Percentiles rank a stretch among this genome's conserved stretches.
Conservation (phyloP, 2,329 filamentous ascomycete species). For the Drechslera avenae region DNA sequence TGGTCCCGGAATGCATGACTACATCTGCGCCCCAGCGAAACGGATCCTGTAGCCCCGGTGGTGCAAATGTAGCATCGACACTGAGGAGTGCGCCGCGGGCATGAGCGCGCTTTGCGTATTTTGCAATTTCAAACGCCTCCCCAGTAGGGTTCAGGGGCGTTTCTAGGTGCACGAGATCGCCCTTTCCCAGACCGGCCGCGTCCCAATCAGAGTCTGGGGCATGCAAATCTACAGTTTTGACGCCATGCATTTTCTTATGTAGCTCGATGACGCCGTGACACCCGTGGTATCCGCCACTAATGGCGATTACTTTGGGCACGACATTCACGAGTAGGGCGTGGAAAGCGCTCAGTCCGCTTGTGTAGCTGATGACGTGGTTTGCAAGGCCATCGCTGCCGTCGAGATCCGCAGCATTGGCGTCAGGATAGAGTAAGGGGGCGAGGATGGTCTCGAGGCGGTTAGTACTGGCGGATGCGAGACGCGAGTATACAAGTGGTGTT, state of each 20-base stretch:
- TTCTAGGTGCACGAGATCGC: constrained; percentile 89
- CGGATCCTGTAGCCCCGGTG: constrained; percentile 86
- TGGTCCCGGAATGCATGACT: constrained; percentile 91
- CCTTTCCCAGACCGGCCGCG: constrained; percentile 68
- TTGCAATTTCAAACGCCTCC: constrained; percentile 72
- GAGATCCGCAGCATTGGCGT: constrained; percentile 33
- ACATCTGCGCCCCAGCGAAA: constrained; percentile 81
- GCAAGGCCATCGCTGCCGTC: constrained; percentile 18
- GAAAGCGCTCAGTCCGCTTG: constrained; percentile 84
- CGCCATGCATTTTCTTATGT: constrained; percentile 74
- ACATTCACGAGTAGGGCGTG: constrained; percentile 84
- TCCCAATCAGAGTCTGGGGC: constrained; percentile 61
- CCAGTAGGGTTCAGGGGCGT: constrained; percentile 93
- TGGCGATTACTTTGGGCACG: constrained; percentile 81
- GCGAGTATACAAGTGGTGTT: constrained; percentile 71
- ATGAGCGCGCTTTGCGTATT: constrained; percentile 75
- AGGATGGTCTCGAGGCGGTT: constrained; percentile 86
- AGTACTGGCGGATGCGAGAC: constrained; percentile 75
- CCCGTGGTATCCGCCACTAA: constrained; percentile 88
- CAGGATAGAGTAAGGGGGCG: constrained; percentile 68
- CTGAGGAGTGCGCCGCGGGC: constrained; percentile 74
- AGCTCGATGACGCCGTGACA: constrained; percentile 84
- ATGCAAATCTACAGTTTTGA: constrained; percentile 71
- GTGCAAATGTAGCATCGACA: constrained; percentile 91
- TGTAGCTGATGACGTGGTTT: constrained; percentile 72